Evolutionary conservation across 176 grass and related monocot species (phyloP).

Genomic region (Thinopyrum elongatum): DNA sequence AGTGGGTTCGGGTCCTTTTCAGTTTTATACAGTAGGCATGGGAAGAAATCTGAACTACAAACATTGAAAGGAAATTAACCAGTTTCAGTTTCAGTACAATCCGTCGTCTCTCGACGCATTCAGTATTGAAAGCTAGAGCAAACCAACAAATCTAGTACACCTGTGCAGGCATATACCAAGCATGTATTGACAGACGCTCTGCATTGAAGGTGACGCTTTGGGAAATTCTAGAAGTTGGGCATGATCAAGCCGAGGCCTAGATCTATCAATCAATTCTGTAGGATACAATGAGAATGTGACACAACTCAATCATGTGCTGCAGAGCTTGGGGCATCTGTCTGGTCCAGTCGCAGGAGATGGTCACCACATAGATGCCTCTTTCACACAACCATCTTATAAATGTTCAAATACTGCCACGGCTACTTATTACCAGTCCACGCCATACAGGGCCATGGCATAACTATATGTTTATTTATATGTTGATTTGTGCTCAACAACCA

Average conservation of each 20-base stretch:
- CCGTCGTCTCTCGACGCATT: not conserved
- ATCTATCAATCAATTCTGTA: constrained; percentile 25
- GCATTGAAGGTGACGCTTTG: not conserved
- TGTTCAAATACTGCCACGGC: not conserved
- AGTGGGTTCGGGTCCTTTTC: not conserved
- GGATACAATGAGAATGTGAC: not conserved
- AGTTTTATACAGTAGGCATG: not conserved
- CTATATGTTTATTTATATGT: not conserved
- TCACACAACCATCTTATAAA: not conserved
- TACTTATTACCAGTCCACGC: not conserved
- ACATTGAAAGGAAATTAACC: not conserved
- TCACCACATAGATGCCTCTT: constrained; percentile 11
- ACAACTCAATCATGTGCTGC: constrained; percentile 27
- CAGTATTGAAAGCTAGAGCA: not conserved
- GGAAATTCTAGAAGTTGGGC: not conserved
- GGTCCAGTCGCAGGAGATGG: not conserved
- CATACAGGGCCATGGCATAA: not conserved
- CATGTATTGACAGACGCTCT: not conserved
- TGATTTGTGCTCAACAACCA: not conserved
- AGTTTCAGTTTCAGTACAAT: not conserved
- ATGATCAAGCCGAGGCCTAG: not conserved
- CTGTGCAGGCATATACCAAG: not conserved
- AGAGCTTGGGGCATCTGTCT: not conserved
- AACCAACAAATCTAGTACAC: not conserved
- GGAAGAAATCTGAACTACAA: not conserved